phyloP scores from a whole-genome alignment of 164 flowering plant genomes.

The Dillenia suffruticosa region DNA sequence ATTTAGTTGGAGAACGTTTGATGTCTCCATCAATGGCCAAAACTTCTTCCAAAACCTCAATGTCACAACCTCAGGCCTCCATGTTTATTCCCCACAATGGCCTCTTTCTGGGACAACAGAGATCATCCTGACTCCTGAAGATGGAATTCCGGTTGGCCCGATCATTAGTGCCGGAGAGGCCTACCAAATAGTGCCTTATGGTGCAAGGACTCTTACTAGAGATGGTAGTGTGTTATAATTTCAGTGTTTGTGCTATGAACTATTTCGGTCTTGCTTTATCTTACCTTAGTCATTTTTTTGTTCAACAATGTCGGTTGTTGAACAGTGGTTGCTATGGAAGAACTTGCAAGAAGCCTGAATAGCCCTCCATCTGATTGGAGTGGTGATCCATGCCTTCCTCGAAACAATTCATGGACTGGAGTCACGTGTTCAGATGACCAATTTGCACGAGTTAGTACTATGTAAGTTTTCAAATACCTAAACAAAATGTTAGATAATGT shows the following conservation, averaged over 20 bases:
- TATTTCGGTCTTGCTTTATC: background rate
- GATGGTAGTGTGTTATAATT: conserved; percentile 55
- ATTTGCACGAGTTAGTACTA: conserved; percentile 32
- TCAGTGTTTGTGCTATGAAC: background rate
- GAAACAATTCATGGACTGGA: conserved; percentile 73
- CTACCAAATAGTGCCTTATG: conserved; percentile 51
- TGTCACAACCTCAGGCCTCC: conserved; percentile 53
- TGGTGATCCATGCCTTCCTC: conserved; percentile 94
- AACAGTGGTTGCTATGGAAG: conserved; percentile 65
- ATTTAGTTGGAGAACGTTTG: conserved; percentile 80
- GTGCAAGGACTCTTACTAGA: conserved; percentile 55
- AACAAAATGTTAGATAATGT: no score
- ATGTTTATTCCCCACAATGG: conserved; percentile 53
- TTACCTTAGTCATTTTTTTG: background rate
- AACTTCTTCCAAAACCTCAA: conserved; percentile 54
- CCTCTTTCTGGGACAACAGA: conserved; percentile 63
- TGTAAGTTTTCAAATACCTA: conserved; percentile 47
- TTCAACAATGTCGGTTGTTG: background rate
- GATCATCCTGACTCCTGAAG: conserved; percentile 42
- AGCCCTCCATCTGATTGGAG: conserved; percentile 80
- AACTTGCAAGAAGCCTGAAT: conserved; percentile 42
- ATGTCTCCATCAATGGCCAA: conserved; percentile 51
- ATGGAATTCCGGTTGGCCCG: conserved; percentile 65
- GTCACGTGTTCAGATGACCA: conserved; percentile 48
- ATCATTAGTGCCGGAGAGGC: conserved; percentile 81